Conservation (phyloP, 495 filamentous ascomycete species). For the Xylaria curta region DNA sequence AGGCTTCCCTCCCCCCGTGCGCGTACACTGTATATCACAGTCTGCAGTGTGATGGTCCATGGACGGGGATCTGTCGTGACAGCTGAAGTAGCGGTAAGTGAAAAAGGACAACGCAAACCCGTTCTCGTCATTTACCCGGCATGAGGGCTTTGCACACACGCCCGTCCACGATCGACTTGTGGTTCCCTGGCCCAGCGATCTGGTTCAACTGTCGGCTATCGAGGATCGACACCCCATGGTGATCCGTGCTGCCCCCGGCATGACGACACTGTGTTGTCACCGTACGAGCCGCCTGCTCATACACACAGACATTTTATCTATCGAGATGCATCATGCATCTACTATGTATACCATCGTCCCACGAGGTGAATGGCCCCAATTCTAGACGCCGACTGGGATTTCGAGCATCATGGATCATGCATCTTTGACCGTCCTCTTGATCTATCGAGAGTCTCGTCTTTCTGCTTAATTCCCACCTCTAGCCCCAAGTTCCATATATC, state of each 20-base stretch:
- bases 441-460: not conserved
- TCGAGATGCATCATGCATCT: not conserved
- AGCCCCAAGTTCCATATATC: not conserved
- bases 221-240: constrained; percentile 25
- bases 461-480: not conserved
- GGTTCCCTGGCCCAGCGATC: constrained; percentile 39
- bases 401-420: not conserved
- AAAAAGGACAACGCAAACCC: not conserved
- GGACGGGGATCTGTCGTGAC: constrained; percentile 17
- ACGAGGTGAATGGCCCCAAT: not conserved
- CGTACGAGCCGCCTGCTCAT: not conserved
- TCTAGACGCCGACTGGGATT: not conserved
- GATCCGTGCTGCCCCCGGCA: not conserved
- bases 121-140: constrained; percentile 16
- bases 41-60: not conserved
- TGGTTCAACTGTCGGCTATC: constrained; percentile 44
- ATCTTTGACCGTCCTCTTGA: not conserved
- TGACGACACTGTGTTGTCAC: constrained; percentile 23
- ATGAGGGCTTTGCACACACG: not conserved
- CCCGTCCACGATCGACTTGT: constrained; percentile 12
- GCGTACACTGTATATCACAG: constrained; percentile 8
- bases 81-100: constrained; percentile 29
- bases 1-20: not conserved
- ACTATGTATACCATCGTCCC: not conserved
- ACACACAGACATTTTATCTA: not conserved